phyloP scores from a whole-genome alignment of 345 rosid genomes.

The Garcia nutans region DNA sequence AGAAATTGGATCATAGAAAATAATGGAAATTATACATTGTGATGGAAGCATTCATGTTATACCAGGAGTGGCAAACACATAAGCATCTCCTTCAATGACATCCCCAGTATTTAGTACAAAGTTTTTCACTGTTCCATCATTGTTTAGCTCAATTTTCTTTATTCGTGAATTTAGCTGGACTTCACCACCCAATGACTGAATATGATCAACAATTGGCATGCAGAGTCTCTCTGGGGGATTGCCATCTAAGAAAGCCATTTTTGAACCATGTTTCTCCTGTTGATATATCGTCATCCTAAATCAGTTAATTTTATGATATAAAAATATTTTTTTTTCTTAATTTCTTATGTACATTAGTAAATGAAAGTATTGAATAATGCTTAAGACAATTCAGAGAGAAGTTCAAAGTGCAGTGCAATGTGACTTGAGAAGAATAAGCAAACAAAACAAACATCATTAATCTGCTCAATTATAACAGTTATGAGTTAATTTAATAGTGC shows the following conservation, averaged over 20 bases:
- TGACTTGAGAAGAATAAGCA: constrained; percentile 3
- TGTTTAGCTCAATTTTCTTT: constrained; percentile 72
- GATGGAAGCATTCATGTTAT: constrained; percentile 14
- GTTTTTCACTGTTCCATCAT: constrained; percentile 75
- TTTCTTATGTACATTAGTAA: not conserved
- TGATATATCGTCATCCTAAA: constrained; percentile 15
- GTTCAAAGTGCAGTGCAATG: not conserved
- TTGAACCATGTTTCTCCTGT: constrained; percentile 97
- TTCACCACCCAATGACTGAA: constrained; percentile 79
- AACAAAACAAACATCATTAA: not conserved
- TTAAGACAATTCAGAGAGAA: not conserved
- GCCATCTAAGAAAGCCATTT: constrained; percentile 98
- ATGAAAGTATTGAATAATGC: not conserved
- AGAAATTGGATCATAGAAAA: constrained; percentile 6
- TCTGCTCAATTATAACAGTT: not conserved
- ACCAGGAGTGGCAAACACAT: constrained; percentile 93
- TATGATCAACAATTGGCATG: constrained; percentile 75
- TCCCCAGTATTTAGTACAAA: constrained; percentile 66
- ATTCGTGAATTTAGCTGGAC: constrained; percentile 72
- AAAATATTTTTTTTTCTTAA: not conserved
- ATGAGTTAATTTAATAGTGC: not conserved
- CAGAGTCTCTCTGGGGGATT: constrained; percentile 96
- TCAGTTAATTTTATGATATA: constrained; percentile 8
- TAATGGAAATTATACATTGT: not conserved
- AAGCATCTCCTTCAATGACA: constrained; percentile 73